phyloP scores from a whole-genome alignment of 306 rosid species.

The Prosopis cineraria region DNA sequence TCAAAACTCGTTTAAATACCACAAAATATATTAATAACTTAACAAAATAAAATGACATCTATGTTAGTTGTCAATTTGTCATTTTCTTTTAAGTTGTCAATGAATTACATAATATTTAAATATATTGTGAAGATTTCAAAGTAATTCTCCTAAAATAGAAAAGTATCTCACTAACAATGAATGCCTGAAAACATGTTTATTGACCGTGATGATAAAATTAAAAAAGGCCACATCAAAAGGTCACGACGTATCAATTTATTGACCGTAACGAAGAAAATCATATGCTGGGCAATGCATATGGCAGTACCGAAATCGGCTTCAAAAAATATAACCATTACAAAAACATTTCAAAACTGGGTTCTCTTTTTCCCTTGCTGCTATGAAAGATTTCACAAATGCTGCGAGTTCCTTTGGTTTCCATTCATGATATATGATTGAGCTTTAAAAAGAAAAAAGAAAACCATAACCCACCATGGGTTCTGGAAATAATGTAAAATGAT shows the following conservation, averaged over 20 bases:
- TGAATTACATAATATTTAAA: too few relatives aligned
- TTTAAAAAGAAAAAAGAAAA: constrained; percentile 24
- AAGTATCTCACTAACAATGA: not conserved
- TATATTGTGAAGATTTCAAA: too few relatives aligned
- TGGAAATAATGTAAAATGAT: constrained; percentile 40
- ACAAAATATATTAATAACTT: too few relatives aligned
- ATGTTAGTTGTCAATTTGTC: too few relatives aligned
- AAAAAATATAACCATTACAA: constrained; percentile 36
- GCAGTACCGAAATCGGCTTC: constrained; percentile 30
- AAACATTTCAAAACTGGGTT: constrained; percentile 60
- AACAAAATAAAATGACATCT: too few relatives aligned
- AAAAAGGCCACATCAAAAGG: not conserved
- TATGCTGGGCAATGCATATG: constrained; percentile 26
- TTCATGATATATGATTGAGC: constrained; percentile 45
- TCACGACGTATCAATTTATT: constrained; percentile 10
- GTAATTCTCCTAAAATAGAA: too few relatives aligned
- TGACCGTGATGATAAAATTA: too few relatives aligned
- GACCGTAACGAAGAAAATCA: constrained; percentile 27
- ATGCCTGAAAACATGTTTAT: too few relatives aligned
- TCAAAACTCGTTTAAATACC: too few relatives aligned
- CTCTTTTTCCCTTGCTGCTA: constrained; percentile 45
- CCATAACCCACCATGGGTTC: constrained; percentile 36
- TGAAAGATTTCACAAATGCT: constrained; percentile 44
- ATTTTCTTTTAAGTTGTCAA: too few relatives aligned
- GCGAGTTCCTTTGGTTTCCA: constrained; percentile 41